These are phyloP conservation scores for Escallonia rubra DNA, from an alignment of 129 eudicot genomes.

Conservation along the genomic window DNA sequence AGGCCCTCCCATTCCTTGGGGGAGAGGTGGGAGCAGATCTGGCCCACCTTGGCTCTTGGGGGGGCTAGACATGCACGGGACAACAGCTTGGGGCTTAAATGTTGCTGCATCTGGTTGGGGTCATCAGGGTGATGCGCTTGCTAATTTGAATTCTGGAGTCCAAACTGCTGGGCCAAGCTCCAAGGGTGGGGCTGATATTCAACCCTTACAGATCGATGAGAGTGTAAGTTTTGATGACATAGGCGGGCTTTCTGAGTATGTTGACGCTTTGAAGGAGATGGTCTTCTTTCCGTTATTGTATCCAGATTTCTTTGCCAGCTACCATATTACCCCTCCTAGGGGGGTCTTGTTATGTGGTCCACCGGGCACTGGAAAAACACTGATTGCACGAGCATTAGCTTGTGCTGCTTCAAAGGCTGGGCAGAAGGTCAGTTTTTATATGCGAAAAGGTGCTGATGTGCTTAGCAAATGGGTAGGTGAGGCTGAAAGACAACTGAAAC, in stretches of 20 bases:
- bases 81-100: slow-evolving; percentile 81
- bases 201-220: slow-evolving; percentile 89
- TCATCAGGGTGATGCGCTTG: slow-evolving; percentile 65
- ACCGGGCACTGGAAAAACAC: slow-evolving; percentile 97
- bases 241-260: slow-evolving; percentile 92
- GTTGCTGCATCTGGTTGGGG: slow-evolving; percentile 98
- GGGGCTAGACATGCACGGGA: slow-evolving; percentile 83
- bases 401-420: slow-evolving; percentile 99
- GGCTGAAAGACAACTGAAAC: slow-evolving; percentile 92
- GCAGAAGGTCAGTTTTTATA: slow-evolving; percentile 95
- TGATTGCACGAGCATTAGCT: slow-evolving; percentile 94
- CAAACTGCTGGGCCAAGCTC: slow-evolving; percentile 99
- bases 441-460: slow-evolving; percentile 99
- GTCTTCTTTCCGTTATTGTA: slow-evolving; percentile 89
- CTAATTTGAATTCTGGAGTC: slow-evolving; percentile 54
- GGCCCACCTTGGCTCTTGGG: slow-evolving; percentile 93
- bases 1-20: slow-evolving; percentile 95
- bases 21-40: slow-evolving; percentile 71
- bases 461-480: slow-evolving; percentile 99
- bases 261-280: slow-evolving; percentile 97
- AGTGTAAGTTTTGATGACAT: slow-evolving; percentile 92
- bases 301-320: slow-evolving; percentile 94
- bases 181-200: slow-evolving; percentile 98
- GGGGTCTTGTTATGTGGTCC: slow-evolving; percentile 96
- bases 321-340: slow-evolving; percentile 96